Percentiles rank a stretch among this genome's conserved stretches.
These are phyloP conservation scores for Fusarium newnesense DNA, from an alignment of 2,329 filamentous ascomycete species.

Conservation along the genomic window DNA sequence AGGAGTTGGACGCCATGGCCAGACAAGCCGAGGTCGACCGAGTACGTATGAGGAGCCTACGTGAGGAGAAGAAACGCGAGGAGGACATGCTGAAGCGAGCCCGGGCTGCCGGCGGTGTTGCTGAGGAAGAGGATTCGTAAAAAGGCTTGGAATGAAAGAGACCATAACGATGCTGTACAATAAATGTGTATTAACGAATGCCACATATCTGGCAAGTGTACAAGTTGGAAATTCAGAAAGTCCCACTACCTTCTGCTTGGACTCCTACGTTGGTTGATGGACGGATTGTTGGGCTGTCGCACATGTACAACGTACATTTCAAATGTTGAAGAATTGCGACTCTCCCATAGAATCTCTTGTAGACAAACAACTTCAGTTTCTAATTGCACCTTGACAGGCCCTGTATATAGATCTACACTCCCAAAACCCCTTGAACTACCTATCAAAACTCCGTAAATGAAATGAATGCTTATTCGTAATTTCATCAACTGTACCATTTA, in stretches of 20 bases:
- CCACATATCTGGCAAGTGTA: slow-evolving; percentile 43
- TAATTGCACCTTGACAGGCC: not conserved
- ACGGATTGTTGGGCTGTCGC: not conserved
- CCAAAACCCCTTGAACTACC: not conserved
- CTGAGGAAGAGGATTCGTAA: slow-evolving; percentile 47
- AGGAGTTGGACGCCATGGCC: slow-evolving; percentile 64
- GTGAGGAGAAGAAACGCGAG: slow-evolving; percentile 70
- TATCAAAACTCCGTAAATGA: slow-evolving; percentile 34
- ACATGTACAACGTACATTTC: not conserved
- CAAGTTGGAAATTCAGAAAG: slow-evolving; percentile 39
- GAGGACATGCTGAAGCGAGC: slow-evolving; percentile 60
- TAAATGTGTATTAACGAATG: slow-evolving; percentile 44
- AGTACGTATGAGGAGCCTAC: slow-evolving; percentile 60
- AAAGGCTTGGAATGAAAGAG: not conserved
- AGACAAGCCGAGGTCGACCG: slow-evolving; percentile 65
- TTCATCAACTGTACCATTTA: slow-evolving; percentile 52
- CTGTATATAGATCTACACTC: slow-evolving; percentile 24
- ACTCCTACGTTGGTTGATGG: not conserved
- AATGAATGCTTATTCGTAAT: slow-evolving; percentile 29
- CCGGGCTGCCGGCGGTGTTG: slow-evolving; percentile 51
- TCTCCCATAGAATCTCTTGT: not conserved
- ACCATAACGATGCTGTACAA: slow-evolving; percentile 42
- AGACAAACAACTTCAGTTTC: not conserved
- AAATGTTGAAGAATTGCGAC: not conserved
- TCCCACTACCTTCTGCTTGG: slow-evolving; percentile 10